Percentiles rank a stretch among this genome's conserved stretches.
phyloP scores from a whole-genome alignment of 2,329 filamentous ascomycete species.

The Diplodia mutila region DNA sequence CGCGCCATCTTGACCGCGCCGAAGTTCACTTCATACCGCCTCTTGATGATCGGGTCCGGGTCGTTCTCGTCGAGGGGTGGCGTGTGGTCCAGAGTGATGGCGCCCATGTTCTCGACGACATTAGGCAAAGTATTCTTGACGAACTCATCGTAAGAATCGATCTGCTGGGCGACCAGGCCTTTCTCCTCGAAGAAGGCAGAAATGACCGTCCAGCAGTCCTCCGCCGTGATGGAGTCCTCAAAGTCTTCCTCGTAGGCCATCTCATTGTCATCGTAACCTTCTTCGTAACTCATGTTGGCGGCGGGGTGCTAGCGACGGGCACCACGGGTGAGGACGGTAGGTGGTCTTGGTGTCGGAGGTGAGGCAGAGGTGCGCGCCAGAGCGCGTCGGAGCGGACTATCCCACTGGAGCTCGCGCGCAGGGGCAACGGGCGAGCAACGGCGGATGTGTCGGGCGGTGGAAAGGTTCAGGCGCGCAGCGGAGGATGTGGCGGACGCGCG shows the following conservation, averaged over 20 bases:
- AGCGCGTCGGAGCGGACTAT: conserved; percentile 17
- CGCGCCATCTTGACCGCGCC: conserved; percentile 86
- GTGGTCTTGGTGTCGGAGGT: conserved; percentile 4
- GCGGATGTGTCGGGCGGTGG: background rate
- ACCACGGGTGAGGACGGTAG: background rate
- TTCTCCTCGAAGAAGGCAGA: conserved; percentile 96
- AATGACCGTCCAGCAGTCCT: conserved; percentile 98
- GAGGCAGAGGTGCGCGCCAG: conserved; percentile 17
- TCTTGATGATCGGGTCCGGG: conserved; percentile 75
- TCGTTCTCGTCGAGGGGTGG: conserved; percentile 76
- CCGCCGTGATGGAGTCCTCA: conserved; percentile 78
- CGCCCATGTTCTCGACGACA: conserved; percentile 87
- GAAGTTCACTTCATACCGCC: conserved; percentile 94
- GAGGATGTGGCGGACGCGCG: background rate
- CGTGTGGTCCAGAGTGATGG: conserved; percentile 91
- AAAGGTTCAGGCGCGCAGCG: conserved; percentile 3
- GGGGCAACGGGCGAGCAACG: conserved; percentile 1
- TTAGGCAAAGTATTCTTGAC: conserved; percentile 93
- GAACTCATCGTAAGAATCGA: conserved; percentile 98
- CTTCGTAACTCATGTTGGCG: conserved; percentile 54
- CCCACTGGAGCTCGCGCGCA: conserved; percentile 17
- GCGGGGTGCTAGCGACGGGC: background rate
- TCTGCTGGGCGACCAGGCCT: conserved; percentile 93
- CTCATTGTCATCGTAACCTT: conserved; percentile 63
- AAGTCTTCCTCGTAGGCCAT: conserved; percentile 47